Evolutionary conservation across 2,329 filamentous ascomycete species (phyloP), one percentile per base, ranked within the genome.

Genomic region (Aspergillus piperis): DNA sequence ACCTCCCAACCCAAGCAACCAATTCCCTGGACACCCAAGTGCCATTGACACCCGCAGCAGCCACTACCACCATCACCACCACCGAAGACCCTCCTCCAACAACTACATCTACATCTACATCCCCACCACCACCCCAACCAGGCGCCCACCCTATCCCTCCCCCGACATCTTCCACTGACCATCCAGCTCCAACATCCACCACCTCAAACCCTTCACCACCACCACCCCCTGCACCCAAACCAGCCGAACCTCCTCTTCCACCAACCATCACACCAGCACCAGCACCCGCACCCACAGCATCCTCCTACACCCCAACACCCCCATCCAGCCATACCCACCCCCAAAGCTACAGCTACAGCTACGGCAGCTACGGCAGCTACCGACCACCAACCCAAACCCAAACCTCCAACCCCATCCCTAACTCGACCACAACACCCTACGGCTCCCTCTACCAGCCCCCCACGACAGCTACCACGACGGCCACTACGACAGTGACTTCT

Each of bases 91-190:
- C 54, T 25, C 27, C 54, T 25, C 27, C 54, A 32, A 42, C 44
- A 55, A 36, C n/a, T 21, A 41, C 50, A 54, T 30, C 55, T 11
- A 32, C 44, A 55, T 39, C n/a, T 21, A 41, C 50, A 54, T 30
- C 75, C 2, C 77, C 79, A 21, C 77, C 78, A 48, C 72, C 76
- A 5, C 77, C 78, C 7, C 76, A 77, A 64, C 72, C 78, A 30
- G 78, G 77, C 19, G 71, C 69, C 27, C 63, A 58, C 8, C 68
- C 64, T 3, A 19, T 57, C 8, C 67, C 70, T 27, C 48, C 25
- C 4, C 51, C 61, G 8, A 52, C 59, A 8, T 25, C 25, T 0
- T 57, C 58, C 30, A 30, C 62, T 38, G 39, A 8, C 58, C 32
- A 25, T 25, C 23, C 66, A 53, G 25, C 17, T 17, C 49, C 56